Evolutionary conservation across 139 green algal genomes (phyloP).

Genomic region (Penium margaritaceum): DNA sequence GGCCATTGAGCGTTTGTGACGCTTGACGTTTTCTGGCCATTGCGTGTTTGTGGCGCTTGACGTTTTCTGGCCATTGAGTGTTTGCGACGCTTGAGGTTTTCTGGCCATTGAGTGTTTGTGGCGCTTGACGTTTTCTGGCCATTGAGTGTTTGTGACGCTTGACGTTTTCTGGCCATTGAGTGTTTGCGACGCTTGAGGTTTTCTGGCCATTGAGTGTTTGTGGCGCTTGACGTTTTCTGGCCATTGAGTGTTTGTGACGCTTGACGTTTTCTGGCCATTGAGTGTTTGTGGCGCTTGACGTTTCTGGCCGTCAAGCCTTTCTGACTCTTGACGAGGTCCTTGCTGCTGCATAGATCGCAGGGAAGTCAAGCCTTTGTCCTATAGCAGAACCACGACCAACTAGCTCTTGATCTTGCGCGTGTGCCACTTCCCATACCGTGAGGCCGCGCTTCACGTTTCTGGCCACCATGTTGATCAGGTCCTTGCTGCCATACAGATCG

Average conservation of each 20-base stretch:
- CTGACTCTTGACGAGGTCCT: conserved; percentile 37
- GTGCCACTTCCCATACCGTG: conserved; percentile 32
- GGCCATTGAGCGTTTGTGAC: too few species aligned
- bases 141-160: background rate
- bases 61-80: too few species aligned
- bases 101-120: too few species aligned
- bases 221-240: too few species aligned
- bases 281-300: conserved; percentile 36
- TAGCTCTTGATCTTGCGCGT: background rate
- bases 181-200: too few species aligned
- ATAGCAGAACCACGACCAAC: background rate
- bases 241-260: too few species aligned
- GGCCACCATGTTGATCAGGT: conserved; percentile 39
- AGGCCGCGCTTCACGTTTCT: conserved; percentile 40
- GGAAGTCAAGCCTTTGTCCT: background rate
- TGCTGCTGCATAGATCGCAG: conserved; percentile 65
- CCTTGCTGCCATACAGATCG: conserved; percentile 74
- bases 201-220: too few species aligned
- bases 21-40: too few species aligned
- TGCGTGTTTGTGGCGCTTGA: too few species aligned
- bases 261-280: too few species aligned
- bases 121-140: background rate
- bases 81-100: too few species aligned
- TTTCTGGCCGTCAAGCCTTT: conserved; percentile 38
- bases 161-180: too few species aligned